Conservation (phyloP, 306 rosid genomes). For the Malus fusca region DNA sequence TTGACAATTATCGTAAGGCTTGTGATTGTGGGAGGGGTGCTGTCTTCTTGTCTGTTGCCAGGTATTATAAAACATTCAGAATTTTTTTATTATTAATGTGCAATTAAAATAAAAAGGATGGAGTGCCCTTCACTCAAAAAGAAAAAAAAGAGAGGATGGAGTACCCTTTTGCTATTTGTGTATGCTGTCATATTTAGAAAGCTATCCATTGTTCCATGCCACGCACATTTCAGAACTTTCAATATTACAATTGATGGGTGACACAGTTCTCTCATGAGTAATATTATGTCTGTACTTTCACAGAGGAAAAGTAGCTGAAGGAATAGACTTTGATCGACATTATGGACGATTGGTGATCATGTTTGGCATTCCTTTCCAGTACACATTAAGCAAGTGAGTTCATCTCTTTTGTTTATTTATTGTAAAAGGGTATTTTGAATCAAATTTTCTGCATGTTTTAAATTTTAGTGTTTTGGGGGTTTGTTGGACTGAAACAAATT, state of each 20-base stretch:
- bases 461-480: conserved; percentile 4
- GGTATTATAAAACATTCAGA: conserved; percentile 35
- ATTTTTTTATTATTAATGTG: background rate
- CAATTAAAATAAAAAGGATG: background rate
- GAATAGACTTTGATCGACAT: conserved; percentile 86
- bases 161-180: background rate
- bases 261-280: background rate
- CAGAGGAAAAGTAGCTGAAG: conserved; percentile 95
- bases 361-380: conserved; percentile 93
- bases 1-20: conserved; percentile 90
- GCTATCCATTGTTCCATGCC: background rate
- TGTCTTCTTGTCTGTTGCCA: conserved; percentile 90
- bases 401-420: background rate
- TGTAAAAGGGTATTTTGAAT: background rate
- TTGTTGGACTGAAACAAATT: background rate
- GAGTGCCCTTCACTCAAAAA: too few relatives aligned
- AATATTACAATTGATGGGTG: background rate
- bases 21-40: conserved; percentile 99
- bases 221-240: background rate
- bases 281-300: conserved; percentile 7
- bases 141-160: too few relatives aligned
- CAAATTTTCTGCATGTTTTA: background rate
- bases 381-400: conserved; percentile 90
- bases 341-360: conserved; percentile 87
- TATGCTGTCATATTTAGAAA: background rate